Percentiles rank a stretch among this genome's conserved stretches.
Evolutionary conservation across 1,284 basidiomycete species (phyloP).

Genomic region (Ganoderma resinaceum): DNA sequence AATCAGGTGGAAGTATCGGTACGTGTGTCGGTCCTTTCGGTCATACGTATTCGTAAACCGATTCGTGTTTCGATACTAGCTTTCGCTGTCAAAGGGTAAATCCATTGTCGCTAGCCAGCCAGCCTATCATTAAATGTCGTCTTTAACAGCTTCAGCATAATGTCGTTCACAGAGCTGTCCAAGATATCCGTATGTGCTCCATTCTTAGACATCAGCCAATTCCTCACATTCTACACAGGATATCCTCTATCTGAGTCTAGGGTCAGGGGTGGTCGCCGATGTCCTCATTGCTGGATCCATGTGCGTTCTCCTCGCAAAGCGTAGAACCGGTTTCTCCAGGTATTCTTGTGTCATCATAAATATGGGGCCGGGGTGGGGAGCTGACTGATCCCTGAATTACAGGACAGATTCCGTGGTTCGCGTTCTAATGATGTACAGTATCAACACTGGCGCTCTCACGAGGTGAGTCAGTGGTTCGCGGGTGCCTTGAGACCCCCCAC

Average conservation of each 20-base stretch:
- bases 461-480: slow-evolving; percentile 11
- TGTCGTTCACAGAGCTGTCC: slow-evolving; percentile 13
- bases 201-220: not conserved
- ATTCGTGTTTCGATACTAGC: slow-evolving; percentile 10
- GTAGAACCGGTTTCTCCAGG: slow-evolving; percentile 21
- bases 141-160: slow-evolving; percentile 20
- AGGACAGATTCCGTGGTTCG: slow-evolving; percentile 23
- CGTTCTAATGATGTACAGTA: slow-evolving; percentile 26
- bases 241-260: slow-evolving; percentile 22
- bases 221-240: slow-evolving; percentile 1
- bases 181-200: slow-evolving; percentile 20
- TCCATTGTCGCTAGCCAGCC: not conserved
- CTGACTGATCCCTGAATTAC: not conserved
- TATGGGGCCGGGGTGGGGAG: no score
- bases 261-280: slow-evolving; percentile 20
- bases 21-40: not conserved
- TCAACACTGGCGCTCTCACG: slow-evolving; percentile 27
- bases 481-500: not conserved
- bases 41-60: not conserved
- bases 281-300: slow-evolving; percentile 22
- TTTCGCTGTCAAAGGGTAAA: slow-evolving; percentile 29
- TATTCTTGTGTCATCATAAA: not conserved
- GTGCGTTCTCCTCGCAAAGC: slow-evolving; percentile 18
- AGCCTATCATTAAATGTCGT: not conserved
- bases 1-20: slow-evolving; percentile 31